phyloP scores from a whole-genome alignment of 83 land plant species.

The Thuja plicata region DNA sequence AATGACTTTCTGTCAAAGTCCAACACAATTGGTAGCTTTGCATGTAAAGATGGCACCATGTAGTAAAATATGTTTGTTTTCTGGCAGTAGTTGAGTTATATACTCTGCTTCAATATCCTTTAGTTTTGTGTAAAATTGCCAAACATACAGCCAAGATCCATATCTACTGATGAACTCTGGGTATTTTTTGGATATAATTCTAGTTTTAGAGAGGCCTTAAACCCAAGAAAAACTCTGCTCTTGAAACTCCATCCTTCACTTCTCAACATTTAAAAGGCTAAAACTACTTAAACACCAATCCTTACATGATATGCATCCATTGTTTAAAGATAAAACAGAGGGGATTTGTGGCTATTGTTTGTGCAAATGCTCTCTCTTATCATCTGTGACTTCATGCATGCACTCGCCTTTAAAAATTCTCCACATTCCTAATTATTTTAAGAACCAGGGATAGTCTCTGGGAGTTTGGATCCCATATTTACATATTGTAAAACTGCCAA shows the following conservation, averaged over 20 bases:
- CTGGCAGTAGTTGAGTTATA: background rate
- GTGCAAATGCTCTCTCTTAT: background rate
- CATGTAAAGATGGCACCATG: background rate
- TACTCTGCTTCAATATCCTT: background rate
- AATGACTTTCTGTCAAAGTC: background rate
- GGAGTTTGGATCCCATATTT: background rate
- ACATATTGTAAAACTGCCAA: background rate
- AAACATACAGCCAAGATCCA: background rate
- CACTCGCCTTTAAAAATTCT: background rate
- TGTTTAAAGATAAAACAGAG: background rate
- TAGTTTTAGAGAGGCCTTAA: background rate
- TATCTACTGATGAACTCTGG: background rate
- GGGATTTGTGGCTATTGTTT: background rate
- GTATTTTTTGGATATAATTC: background rate
- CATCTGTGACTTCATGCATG: background rate
- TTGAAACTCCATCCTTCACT: background rate
- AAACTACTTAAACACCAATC: background rate
- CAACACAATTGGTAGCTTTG: background rate
- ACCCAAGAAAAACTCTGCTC: background rate
- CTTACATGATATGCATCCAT: background rate
- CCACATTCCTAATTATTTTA: background rate
- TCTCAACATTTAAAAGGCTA: background rate
- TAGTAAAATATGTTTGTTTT: background rate
- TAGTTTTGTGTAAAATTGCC: background rate
- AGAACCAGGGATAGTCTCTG: background rate